These are phyloP conservation scores for Draba incana DNA, from an alignment of 345 rosid species.

Conservation along the genomic window DNA sequence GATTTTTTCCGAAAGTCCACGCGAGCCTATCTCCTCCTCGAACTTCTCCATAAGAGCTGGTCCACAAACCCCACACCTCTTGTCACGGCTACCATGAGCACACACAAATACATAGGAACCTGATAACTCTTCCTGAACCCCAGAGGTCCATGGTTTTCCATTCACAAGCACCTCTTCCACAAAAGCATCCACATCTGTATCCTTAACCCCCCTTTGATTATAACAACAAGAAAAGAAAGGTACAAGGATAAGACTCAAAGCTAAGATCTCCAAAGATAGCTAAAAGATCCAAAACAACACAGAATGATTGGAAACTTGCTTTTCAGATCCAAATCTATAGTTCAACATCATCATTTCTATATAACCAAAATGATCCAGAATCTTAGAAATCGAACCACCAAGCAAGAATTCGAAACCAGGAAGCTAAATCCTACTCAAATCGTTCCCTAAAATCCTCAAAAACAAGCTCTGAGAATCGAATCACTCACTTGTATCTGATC, in stretches of 20 bases:
- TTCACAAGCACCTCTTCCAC: constrained; percentile 87
- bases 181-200: constrained; percentile 66
- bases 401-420: background rate
- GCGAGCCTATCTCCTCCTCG: constrained; percentile 60
- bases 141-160: constrained; percentile 77
- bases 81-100: constrained; percentile 89
- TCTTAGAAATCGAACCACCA: background rate
- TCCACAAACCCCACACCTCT: constrained; percentile 97
- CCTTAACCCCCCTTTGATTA: constrained; percentile 60
- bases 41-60: constrained; percentile 79
- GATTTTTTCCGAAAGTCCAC: constrained; percentile 64
- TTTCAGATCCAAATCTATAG: constrained; percentile 23
- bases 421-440: background rate
- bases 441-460: background rate
- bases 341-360: constrained; percentile 11
- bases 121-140: constrained; percentile 55
- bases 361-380: background rate
- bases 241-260: constrained; percentile 20
- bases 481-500: constrained; percentile 82
- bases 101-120: constrained; percentile 88
- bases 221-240: constrained; percentile 1
- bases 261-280: constrained; percentile 4
- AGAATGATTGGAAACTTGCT: background rate
- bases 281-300: constrained; percentile 3
- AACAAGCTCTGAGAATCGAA: constrained; percentile 1